Base-by-base conservation (phyloP, 2,329 filamentous ascomycete species). In the Calonectria hawksworthii region DNA sequence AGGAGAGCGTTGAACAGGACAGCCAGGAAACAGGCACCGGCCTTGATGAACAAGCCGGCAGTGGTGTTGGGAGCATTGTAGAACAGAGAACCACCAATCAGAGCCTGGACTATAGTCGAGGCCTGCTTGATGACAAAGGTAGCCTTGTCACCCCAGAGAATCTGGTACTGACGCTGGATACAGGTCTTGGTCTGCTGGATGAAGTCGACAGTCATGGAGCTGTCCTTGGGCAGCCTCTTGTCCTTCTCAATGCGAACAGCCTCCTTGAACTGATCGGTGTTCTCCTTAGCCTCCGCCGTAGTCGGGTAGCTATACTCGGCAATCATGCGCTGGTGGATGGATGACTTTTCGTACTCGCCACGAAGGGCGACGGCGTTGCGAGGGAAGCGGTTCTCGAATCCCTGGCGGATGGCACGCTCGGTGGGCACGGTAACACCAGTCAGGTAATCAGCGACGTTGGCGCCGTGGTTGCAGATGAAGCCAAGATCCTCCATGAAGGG, bases 41-140 rank as follows among this genome's bases (percentile, higher is more conserved):
- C 88, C 78, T 93, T 93, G 78, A 90, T 81, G 81, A 94, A 94
- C 0, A 94, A 83, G 11, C 93, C 93, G 1, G 84, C 86, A 0
- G 91, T 90, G 65, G 89, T 91, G 30, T 85, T 74, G 0, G 92
- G 89, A 0, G 92, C 90, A 70, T 92, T 88, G 83, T 94, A 94
- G 83, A 94, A 94, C 4, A 94, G 86, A 0, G 92, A 94, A 9
- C 92, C 93, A 2, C 89, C 87, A 72, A 94, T 90, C 7, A 94
- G 83, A 0, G 92, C 92, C 78, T 93, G 91, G 0, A 87, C 78
- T 10, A 94, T 79, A 1, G 90, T 92, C 0, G 89, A 88, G 7
- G 87, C 83, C 77, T 93, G 91, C 80, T 92, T 93, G 83, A 93
- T 91, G 75, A 92, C 77, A 50, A 93, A 91, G 0, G 91, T 92